Percentiles rank a stretch among this genome's conserved stretches.
Conservation (phyloP, 768 basidiomycete genomes). For the Scleroderma citrinum region DNA sequence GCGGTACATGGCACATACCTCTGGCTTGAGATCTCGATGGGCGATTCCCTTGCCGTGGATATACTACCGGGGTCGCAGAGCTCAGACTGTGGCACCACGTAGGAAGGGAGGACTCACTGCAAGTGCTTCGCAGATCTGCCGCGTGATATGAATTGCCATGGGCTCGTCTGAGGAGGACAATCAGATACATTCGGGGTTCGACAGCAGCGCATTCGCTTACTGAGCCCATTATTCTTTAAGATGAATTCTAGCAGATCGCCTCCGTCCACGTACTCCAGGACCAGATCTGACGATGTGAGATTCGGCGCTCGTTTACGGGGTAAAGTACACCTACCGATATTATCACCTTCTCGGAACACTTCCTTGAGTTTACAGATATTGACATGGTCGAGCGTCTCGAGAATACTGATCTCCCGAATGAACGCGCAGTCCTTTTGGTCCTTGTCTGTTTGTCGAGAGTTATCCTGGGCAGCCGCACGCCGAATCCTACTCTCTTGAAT, state of each 20-base stretch:
- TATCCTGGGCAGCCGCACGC: slow-evolving; percentile 29
- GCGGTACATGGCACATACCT: slow-evolving; percentile 33
- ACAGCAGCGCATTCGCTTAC: slow-evolving; percentile 36
- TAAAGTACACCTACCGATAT: slow-evolving; percentile 44
- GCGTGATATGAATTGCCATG: slow-evolving; percentile 62
- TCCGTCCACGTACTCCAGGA: slow-evolving; percentile 80
- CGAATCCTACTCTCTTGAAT: slow-evolving; percentile 52
- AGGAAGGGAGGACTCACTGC: slow-evolving; percentile 39
- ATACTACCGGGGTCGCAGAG: slow-evolving; percentile 45
- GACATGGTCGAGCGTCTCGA: slow-evolving; percentile 68
- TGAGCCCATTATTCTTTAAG: slow-evolving; percentile 49
- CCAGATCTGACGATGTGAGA: slow-evolving; percentile 48
- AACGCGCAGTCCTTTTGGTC: slow-evolving; percentile 36
- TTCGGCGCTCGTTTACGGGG: no score
- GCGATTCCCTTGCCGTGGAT: slow-evolving; percentile 73
- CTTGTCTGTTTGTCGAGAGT: slow-evolving; percentile 17
- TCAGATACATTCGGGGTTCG: neutral
- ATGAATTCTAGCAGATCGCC: slow-evolving; percentile 87
- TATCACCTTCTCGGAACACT: slow-evolving; percentile 61
- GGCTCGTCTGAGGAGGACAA: slow-evolving; percentile 41
- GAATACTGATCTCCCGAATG: slow-evolving; percentile 71
- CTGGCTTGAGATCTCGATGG: slow-evolving; percentile 93
- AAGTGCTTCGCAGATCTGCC: slow-evolving; percentile 78
- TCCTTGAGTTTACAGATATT: slow-evolving; percentile 81
- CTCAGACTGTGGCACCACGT: slow-evolving; percentile 2